Evolutionary conservation across 768 basidiomycete genomes (phyloP), one percentile per base, ranked within the genome.

Genomic region (Rubroboletus pulcherrimus): DNA sequence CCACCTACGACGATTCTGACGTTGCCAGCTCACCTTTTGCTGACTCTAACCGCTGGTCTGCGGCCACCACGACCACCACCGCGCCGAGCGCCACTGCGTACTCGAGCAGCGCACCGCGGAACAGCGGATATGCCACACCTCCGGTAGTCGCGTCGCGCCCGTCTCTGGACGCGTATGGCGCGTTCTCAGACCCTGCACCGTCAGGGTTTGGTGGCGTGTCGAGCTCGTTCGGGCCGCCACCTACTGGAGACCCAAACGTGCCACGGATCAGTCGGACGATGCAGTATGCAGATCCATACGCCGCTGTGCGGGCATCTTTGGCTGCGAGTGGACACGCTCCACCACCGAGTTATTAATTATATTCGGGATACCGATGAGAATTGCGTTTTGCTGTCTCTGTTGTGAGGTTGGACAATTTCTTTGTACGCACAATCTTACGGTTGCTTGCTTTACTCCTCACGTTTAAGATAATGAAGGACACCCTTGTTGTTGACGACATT

Each of bases 201-300:
- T 82, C 77, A 54, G 91, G 89, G 24, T 93, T 86, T 61, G 82
- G 77, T 44, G 72, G 72, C 12, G 71, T 73, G 12, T 69, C 75
- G 2, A 72, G 69, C 30, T 69, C 72, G 50, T 61, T 58, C 41
- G 63, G 63, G n/a, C 71, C 67, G 4, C 64, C 80, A 2, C 64
- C 77, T 15, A 56, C 71, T 10, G 56, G 54, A 11, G 69, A 71
- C 7, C 51, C 63, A 21, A 73, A 62, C 15, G 68, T 75, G 0
- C 77, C 79, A 30, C 80, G 84, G 29, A 75, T 93, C 38, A 93
- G 91, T 71, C 75, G 92, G 68, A 95, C 93, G 51, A 94, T 96
- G 93, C 91, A 94, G 69, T 91, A 93, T 64, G 91, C 91, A 24
- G 87, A 93, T 65, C 91, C 91, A 9, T 93, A 93, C 65, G 88